Evolutionary conservation across 768 basidiomycete species (phyloP), one percentile per base, ranked within the genome.

Genomic region (Strobilomyces echinocephalus): DNA sequence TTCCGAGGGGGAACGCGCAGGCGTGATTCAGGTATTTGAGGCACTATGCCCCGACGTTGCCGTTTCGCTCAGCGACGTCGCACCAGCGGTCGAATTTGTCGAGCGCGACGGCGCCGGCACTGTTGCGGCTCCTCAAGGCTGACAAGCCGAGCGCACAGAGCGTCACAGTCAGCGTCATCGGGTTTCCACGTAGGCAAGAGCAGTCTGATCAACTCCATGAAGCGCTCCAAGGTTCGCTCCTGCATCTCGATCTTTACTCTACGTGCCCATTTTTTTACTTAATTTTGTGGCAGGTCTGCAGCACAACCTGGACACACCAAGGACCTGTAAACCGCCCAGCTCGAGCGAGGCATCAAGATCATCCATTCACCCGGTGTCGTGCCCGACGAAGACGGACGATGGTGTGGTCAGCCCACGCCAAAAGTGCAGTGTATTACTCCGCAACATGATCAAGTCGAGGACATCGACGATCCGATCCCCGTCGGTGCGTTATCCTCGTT

Each of bases 101-200:
- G n/a, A n/a, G n/a, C n/a, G n/a, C n/a, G n/a, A n/a, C n/a, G n/a
- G n/a, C n/a, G n/a, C n/a, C n/a, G n/a, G n/a, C n/a, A n/a, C n/a
- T n/a, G n/a, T n/a, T n/a, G n/a, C n/a, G n/a, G n/a, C n/a, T n/a
- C n/a, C n/a, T n/a, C n/a, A n/a, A n/a, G n/a, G n/a, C n/a, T n/a
- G n/a, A n/a, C n/a, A n/a, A n/a, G n/a, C n/a, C n/a, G n/a, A n/a
- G n/a, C n/a, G n/a, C n/a, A n/a, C n/a, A n/a, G n/a, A n/a, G n/a
- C n/a, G n/a, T n/a, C n/a, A n/a, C n/a, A 0, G 80, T 95, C 46
- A 93, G 93, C 15, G 90, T 98, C 16, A 90, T 97, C 5, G 95
- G 95, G 2, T 95, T 93, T 71, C 95, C 95, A 98, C 69, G 95
- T 98, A 43, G 95, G 95, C 14, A 98, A 98, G 74, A 95, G 91